These are phyloP conservation scores for Thymus quinquecostatus DNA, from an alignment of 257 asterid species.

Conservation along the genomic window DNA sequence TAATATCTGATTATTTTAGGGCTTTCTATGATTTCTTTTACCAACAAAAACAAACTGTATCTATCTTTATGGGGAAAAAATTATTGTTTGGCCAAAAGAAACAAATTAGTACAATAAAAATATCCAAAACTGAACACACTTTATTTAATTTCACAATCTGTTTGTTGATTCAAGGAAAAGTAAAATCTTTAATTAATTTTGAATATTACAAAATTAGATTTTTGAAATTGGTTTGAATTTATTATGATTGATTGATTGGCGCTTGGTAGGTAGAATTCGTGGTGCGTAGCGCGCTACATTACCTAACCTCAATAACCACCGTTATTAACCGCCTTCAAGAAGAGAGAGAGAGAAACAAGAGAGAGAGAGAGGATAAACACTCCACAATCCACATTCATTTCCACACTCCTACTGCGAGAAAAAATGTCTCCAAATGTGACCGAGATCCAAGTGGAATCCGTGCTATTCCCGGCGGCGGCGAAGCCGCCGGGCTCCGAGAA, in stretches of 20 bases:
- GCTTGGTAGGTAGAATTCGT: conserved; percentile 23
- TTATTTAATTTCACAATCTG: no score
- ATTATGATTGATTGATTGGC: not conserved
- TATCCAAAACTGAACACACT: no score
- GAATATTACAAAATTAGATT: no score
- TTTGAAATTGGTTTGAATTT: not conserved
- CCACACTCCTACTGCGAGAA: not conserved
- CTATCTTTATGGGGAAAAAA: no score
- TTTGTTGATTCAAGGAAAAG: no score
- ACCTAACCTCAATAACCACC: not conserved
- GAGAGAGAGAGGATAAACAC: not conserved
- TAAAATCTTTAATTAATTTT: no score
- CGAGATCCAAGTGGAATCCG: conserved; percentile 55
- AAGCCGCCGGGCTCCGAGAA: conserved; percentile 66
- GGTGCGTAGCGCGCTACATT: not conserved
- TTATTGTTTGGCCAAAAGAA: no score
- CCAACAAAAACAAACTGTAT: no score
- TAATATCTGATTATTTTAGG: no score
- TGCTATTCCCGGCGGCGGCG: conserved; percentile 57
- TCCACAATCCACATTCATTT: not conserved
- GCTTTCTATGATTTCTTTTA: no score
- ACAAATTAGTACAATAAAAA: no score
- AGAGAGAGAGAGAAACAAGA: not conserved
- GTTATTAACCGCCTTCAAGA: not conserved
- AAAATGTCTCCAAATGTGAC: conserved; percentile 43